Evolutionary conservation across 2,329 filamentous ascomycete genomes (phyloP), one percentile per base, ranked within the genome.

Genomic region (Dactylellina sp.): DNA sequence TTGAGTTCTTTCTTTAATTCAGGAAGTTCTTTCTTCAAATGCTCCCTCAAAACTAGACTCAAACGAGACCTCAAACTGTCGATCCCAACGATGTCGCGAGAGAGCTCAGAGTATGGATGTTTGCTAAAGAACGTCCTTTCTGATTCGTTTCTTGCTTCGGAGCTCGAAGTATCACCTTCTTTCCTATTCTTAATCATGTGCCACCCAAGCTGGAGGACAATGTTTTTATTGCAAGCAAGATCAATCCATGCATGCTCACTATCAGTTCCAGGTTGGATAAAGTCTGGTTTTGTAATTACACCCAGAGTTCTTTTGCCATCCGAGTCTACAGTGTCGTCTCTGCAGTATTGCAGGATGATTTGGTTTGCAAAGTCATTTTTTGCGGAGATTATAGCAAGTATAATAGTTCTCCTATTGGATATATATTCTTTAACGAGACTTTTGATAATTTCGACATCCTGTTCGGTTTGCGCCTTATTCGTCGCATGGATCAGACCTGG

Each of bases 211-310:
- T 81, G 76, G 75, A 60, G 56, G 18, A 49, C 20, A 7, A 60
- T 60, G n/a, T 60, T 42, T 24, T 60, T 60, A 16, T 60, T 60
- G 18, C 7, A 60, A 11, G 56, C 42, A n/a, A 60, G 56, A 35
- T 49, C 56, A 39, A 60, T 60, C 68, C 82, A 85, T 1, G 71
- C 78, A 0, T 66, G 75, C 66, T 86, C 82, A 3, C 82, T 81
- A 0, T 79, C 78, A 0, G 81, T 81, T 0, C 81, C 82, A 0
- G 79, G 56, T 0, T 76, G 77, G 0, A 85, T 78, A 1, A 79
- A 78, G 71, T 88, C 86, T 0, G 85, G 84, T 76, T 87, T 88
- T 0, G 86, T 89, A 63, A 88, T 83, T 63, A 89, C 83, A 0
- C 86, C 85, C 0, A 88, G 79, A 0, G 86, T 88, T 1, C 86